Evolutionary conservation across 2,329 filamentous ascomycete species (phyloP).

Genomic region (Parafenestella ontariensis): DNA sequence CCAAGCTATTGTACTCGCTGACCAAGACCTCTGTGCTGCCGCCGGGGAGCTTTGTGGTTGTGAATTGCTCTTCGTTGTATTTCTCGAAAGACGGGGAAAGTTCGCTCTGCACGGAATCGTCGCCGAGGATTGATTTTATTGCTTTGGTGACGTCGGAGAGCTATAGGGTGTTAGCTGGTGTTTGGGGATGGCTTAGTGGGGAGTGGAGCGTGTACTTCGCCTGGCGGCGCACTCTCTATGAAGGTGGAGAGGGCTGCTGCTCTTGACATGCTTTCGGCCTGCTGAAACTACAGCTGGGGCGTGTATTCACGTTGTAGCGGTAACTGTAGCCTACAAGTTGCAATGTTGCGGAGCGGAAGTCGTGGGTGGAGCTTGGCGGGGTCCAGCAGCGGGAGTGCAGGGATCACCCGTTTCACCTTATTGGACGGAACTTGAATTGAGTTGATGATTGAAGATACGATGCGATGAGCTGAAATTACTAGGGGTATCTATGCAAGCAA

Average conservation of each 20-base stretch:
- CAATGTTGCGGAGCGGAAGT: conserved; percentile 28
- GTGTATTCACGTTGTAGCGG: not conserved
- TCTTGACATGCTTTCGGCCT: conserved; percentile 42
- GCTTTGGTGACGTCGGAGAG: conserved; percentile 89
- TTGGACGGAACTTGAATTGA: not conserved
- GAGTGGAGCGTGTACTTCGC: conserved; percentile 73
- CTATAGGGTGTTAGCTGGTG: conserved; percentile 57
- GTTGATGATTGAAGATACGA: no score
- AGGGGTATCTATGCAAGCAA: conserved; percentile 22
- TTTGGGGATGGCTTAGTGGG: conserved; percentile 8
- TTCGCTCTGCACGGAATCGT: conserved; percentile 71
- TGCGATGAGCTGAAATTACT: not conserved
- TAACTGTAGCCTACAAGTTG: conserved; percentile 9
- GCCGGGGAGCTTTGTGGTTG: conserved; percentile 87
- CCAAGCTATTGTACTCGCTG: conserved; percentile 84
- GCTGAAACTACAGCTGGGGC: not conserved
- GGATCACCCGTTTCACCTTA: conserved; percentile 8
- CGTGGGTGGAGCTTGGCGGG: conserved; percentile 28
- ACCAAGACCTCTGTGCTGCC: conserved; percentile 80
- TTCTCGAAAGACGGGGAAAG: conserved; percentile 85
- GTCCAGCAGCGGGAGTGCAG: conserved; percentile 22
- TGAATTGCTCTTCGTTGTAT: conserved; percentile 96
- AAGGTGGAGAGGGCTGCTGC: conserved; percentile 69
- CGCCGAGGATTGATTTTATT: conserved; percentile 83
- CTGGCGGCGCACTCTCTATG: conserved; percentile 90